Evolutionary conservation across 352 stramenopile genomes (phyloP).

Genomic region (Globisporangium ultimum): DNA sequence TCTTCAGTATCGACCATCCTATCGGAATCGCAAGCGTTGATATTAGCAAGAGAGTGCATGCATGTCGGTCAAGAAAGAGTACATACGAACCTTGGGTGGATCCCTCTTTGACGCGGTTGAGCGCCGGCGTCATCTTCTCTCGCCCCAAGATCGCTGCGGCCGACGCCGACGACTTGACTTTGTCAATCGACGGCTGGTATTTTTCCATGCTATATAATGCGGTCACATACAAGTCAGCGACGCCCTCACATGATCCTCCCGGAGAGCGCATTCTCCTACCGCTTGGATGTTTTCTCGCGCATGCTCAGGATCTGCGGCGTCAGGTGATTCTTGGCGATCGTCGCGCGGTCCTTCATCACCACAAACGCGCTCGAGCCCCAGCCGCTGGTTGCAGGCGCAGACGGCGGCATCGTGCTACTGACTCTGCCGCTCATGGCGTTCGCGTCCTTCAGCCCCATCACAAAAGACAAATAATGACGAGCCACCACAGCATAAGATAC

Average conservation of each 20-base stretch:
- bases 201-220: slow-evolving; percentile 41
- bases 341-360: slow-evolving; percentile 49
- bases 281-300: slow-evolving; percentile 51
- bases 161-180: slow-evolving; percentile 66
- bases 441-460: neutral
- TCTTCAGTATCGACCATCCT: slow-evolving; percentile 80
- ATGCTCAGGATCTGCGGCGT: slow-evolving; percentile 49
- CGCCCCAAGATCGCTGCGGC: slow-evolving; percentile 39
- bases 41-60: neutral
- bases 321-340: slow-evolving; percentile 51
- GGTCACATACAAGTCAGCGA: neutral
- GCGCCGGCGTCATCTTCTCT: slow-evolving; percentile 43
- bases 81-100: slow-evolving; percentile 48
- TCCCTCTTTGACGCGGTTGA: slow-evolving; percentile 65
- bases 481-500: neutral
- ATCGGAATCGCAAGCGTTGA: neutral
- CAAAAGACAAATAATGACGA: neutral
- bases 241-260: neutral
- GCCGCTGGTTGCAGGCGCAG: neutral
- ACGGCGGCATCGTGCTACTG: neutral
- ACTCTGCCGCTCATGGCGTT: neutral
- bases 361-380: slow-evolving; percentile 34
- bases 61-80: no score
- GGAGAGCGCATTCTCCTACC: slow-evolving; percentile 12
- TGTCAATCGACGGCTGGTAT: slow-evolving; percentile 75